phyloP scores from a whole-genome alignment of 192 early-diverging fungal species.

The Umbelopsis vinacea region DNA sequence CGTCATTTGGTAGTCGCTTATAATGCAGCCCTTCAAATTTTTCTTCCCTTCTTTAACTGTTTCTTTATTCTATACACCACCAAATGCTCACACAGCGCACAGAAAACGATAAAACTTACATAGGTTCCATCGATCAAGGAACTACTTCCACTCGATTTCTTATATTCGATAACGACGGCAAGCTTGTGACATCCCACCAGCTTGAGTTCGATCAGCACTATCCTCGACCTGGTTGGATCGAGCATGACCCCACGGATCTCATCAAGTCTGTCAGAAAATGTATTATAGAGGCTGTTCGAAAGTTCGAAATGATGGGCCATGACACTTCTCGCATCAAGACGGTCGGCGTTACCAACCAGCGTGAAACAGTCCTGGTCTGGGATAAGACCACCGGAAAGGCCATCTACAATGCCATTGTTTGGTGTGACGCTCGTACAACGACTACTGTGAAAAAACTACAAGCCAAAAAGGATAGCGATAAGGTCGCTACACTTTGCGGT shows the following conservation, averaged over 20 bases:
- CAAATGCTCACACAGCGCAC: conserved; percentile 4
- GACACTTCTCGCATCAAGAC: conserved; percentile 52
- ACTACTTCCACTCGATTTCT: conserved; percentile 92
- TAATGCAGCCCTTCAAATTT: background rate
- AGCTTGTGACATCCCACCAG: conserved; percentile 75
- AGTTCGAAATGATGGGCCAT: conserved; percentile 69
- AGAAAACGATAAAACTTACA: conserved; percentile 46
- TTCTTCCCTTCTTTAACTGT: background rate
- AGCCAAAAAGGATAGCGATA: conserved; percentile 43
- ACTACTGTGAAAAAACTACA: conserved; percentile 70
- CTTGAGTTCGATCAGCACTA: conserved; percentile 80
- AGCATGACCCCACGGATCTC: conserved; percentile 86
- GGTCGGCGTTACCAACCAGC: conserved; percentile 94
- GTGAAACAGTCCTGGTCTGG: conserved; percentile 93
- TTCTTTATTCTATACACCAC: background rate
- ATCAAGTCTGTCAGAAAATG: conserved; percentile 75
- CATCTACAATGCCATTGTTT: conserved; percentile 89
- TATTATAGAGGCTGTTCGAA: conserved; percentile 67
- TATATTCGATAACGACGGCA: conserved; percentile 80
- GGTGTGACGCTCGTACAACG: conserved; percentile 89
- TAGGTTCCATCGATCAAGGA: conserved; percentile 94
- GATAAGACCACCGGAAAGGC: conserved; percentile 81
- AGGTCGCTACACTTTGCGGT: conserved; percentile 67
- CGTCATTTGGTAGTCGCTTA: background rate
- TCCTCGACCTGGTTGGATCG: conserved; percentile 84